Evolutionary conservation across 768 basidiomycete species (phyloP).

Genomic region (Grammothele lineata): DNA sequence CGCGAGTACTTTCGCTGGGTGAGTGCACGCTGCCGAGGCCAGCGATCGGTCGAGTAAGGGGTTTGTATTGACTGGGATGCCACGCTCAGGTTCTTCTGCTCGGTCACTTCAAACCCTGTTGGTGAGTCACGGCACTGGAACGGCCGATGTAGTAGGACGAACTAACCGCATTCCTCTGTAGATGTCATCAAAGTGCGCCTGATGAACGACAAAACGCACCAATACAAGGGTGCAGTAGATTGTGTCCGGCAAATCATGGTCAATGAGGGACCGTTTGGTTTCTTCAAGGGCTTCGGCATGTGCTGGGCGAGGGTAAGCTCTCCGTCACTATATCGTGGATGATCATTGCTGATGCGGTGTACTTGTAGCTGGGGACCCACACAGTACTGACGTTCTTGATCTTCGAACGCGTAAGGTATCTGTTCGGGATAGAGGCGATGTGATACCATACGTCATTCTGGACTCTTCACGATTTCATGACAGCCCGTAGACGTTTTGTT

Average conservation of each 20-base stretch:
- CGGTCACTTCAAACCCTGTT: conserved; percentile 33
- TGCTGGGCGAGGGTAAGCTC: conserved; percentile 34
- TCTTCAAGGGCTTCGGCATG: conserved; percentile 38
- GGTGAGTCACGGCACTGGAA: conserved; percentile 16
- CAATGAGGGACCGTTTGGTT: conserved; percentile 30
- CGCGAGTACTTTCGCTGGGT: conserved; percentile 32
- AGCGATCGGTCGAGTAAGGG: not conserved
- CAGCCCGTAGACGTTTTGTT: no score
- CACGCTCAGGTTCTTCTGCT: conserved; percentile 29
- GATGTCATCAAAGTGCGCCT: conserved; percentile 36
- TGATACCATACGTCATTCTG: conserved; percentile 17
- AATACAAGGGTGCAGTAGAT: conserved; percentile 26
- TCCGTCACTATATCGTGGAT: not conserved
- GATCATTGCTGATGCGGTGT: not conserved
- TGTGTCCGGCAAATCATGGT: conserved; percentile 27
- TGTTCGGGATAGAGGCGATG: conserved; percentile 31
- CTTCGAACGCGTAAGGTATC: conserved; percentile 28
- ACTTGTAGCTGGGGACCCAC: conserved; percentile 30
- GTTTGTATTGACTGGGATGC: not conserved
- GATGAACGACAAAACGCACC: conserved; percentile 33
- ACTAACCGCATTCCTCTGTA: not conserved
- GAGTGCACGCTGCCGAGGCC: conserved; percentile 1
- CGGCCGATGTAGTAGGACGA: not conserved
- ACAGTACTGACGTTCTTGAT: conserved; percentile 32
- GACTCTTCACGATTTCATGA: no score